Evolutionary conservation across 2,329 filamentous ascomycete genomes (phyloP).

Genomic region (Botrytis porri): DNA sequence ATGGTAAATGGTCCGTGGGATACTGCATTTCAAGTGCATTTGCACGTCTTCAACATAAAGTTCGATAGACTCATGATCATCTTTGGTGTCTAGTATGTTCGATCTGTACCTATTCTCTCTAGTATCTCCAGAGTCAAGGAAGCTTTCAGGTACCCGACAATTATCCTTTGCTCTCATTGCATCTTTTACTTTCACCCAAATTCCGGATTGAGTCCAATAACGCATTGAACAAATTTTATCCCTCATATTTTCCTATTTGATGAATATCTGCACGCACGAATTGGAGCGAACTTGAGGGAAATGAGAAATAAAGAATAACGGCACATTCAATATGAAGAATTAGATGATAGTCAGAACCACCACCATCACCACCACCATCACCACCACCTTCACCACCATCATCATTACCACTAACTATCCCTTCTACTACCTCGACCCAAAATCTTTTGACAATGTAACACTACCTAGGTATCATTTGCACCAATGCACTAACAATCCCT

Average conservation of each 20-base stretch:
- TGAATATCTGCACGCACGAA: conserved; percentile 6
- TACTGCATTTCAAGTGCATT: not conserved
- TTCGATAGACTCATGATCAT: conserved; percentile 16
- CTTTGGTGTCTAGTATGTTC: not conserved
- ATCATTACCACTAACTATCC: not conserved
- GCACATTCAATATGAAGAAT: not conserved
- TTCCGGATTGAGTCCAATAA: not conserved
- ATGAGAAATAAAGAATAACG: too few relatives aligned
- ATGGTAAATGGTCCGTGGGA: conserved; percentile 14
- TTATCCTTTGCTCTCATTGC: not conserved
- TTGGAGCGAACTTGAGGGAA: not conserved
- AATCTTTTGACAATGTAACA: not conserved
- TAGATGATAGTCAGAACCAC: not conserved
- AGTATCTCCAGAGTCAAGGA: not conserved
- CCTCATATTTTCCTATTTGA: not conserved
- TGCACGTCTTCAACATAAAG: not conserved
- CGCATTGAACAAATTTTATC: not conserved
- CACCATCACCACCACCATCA: not conserved
- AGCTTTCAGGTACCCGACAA: not conserved
- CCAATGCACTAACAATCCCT: not conserved
- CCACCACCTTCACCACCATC: not conserved
- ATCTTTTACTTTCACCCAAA: not conserved
- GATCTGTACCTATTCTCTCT: not conserved
- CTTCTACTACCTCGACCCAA: not conserved
- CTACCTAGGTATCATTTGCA: not conserved